Evolutionary conservation across 352 stramenopile genomes (phyloP).

Genomic region (Phytophthora parvispora): DNA sequence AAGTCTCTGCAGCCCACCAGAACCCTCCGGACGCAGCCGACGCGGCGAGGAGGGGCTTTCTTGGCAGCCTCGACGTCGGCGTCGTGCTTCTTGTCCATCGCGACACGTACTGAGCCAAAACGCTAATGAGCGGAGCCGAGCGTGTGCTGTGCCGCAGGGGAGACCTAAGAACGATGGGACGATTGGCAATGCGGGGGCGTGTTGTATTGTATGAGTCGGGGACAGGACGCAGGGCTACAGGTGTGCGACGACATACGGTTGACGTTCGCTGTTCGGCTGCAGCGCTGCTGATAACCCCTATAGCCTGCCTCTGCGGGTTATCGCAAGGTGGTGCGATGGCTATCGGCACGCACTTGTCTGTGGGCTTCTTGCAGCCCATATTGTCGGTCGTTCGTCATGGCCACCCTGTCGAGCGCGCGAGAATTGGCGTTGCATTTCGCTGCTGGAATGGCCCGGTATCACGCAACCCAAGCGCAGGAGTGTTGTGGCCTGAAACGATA

Average conservation of each 20-base stretch:
- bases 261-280: neutral
- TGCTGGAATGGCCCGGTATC: too few species aligned
- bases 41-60: neutral
- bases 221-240: neutral
- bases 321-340: neutral
- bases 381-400: neutral
- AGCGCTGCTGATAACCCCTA: too few species aligned
- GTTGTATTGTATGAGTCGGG: neutral
- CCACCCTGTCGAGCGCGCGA: too few species aligned
- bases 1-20: constrained; percentile 16
- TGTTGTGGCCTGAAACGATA: too few species aligned
- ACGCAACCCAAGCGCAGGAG: too few species aligned
- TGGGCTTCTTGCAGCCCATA: neutral
- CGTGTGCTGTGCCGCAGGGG: neutral
- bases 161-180: neutral
- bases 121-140: neutral
- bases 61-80: constrained; percentile 1
- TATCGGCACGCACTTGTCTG: neutral
- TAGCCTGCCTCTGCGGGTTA: too few species aligned
- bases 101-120: neutral
- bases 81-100: constrained; percentile 4
- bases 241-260: neutral
- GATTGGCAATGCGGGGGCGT: neutral
- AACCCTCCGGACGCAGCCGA: neutral
- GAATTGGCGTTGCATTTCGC: too few species aligned